Percentiles rank a stretch among this genome's conserved stretches.
These are phyloP conservation scores for Cephaloascus fragrans DNA, from an alignment of 805 yeast species.

Conservation along the genomic window DNA sequence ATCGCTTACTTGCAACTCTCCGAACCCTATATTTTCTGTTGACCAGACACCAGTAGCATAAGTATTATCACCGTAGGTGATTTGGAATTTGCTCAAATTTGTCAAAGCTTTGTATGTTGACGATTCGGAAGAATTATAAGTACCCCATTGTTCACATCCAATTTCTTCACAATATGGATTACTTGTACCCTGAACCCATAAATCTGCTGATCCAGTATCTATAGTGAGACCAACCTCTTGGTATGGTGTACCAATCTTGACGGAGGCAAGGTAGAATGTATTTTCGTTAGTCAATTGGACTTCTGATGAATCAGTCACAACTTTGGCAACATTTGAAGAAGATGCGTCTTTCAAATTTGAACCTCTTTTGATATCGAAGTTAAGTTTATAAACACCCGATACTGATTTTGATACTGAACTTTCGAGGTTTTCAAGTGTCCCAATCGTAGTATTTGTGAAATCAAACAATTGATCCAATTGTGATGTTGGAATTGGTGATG, in stretches of 20 bases:
- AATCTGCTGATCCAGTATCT: not conserved
- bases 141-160: conserved; percentile 11
- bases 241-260: conserved; percentile 12
- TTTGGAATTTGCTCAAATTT: conserved; percentile 6
- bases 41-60: conserved; percentile 17
- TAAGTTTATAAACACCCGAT: not conserved
- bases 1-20: conserved; percentile 14
- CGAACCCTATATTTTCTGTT: conserved; percentile 10
- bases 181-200: not conserved
- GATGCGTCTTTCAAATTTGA: not conserved
- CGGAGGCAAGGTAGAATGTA: conserved; percentile 8
- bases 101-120: conserved; percentile 6
- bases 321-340: not conserved
- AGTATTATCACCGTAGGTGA: conserved; percentile 13
- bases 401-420: not conserved
- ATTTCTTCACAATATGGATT: conserved; percentile 9
- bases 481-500: not conserved
- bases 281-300: conserved; percentile 1
- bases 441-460: no score
- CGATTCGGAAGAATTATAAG: conserved; percentile 10
- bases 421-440: no score
- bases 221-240: conserved; percentile 8
- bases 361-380: not conserved
- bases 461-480: not conserved
- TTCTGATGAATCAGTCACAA: not conserved